Evolutionary conservation across 192 early-diverging fungal species (phyloP).

Genomic region (Coemansia sp.): DNA sequence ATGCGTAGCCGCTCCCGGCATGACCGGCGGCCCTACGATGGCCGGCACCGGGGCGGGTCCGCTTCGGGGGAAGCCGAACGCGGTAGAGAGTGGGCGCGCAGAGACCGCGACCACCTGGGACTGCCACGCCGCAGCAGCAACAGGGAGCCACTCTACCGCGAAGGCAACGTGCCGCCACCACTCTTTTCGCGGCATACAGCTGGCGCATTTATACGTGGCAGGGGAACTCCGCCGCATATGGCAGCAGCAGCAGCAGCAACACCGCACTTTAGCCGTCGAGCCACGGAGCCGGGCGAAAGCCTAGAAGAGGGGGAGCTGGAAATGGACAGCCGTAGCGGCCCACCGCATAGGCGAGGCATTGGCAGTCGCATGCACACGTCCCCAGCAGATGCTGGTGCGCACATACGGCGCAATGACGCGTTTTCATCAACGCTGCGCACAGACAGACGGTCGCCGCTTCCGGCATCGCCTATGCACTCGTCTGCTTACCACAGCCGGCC

Average conservation of each 20-base stretch:
- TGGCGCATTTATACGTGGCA: slow-evolving; percentile 8
- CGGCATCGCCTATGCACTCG: slow-evolving; percentile 3
- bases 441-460: slow-evolving; percentile 12
- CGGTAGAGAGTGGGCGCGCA: slow-evolving; percentile 2
- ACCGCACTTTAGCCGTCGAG: slow-evolving; percentile 21
- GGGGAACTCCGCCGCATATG: not conserved
- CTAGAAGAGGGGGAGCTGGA: slow-evolving; percentile 46
- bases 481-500: slow-evolving; percentile 1
- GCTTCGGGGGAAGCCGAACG: slow-evolving; percentile 9
- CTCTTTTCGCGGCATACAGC: slow-evolving; percentile 16
- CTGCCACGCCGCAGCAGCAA: slow-evolving; percentile 8
- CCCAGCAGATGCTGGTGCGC: not conserved
- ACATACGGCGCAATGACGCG: slow-evolving; percentile 4
- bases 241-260: slow-evolving; percentile 5
- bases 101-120: slow-evolving; percentile 14
- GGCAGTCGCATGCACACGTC: slow-evolving; percentile 17
- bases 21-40: slow-evolving; percentile 19
- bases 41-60: slow-evolving; percentile 10
- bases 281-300: slow-evolving; percentile 25
- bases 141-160: slow-evolving; percentile 4
- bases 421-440: slow-evolving; percentile 4
- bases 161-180: slow-evolving; percentile 10
- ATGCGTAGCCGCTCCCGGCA: slow-evolving; percentile 14
- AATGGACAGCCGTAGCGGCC: slow-evolving; percentile 20
- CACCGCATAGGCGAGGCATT: slow-evolving; percentile 1